A percentile compares a stretch with the other conserved stretches of the same genome.
Conservation (phyloP, 2,329 filamentous ascomycete species). For the Scedosporium dehoogii region DNA sequence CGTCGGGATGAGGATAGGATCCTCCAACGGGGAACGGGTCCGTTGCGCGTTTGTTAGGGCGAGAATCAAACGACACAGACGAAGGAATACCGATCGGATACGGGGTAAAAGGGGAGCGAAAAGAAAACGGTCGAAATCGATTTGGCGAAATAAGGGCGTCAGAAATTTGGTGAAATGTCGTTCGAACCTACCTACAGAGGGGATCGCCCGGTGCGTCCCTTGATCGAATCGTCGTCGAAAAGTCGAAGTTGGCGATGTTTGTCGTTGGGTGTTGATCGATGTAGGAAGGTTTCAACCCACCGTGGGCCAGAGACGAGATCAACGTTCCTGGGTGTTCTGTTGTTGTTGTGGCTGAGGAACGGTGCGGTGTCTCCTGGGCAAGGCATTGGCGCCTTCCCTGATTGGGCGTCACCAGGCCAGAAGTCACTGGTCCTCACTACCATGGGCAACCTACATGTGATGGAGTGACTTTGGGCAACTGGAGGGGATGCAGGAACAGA, state of each 20-base stretch:
- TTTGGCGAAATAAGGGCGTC: not conserved
- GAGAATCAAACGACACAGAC: not conserved
- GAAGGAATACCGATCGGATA: not conserved
- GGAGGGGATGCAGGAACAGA: not conserved
- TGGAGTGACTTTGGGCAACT: not conserved
- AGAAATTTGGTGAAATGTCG: not conserved
- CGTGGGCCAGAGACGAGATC: not conserved
- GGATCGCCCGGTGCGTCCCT: not conserved
- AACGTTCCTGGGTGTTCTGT: not conserved
- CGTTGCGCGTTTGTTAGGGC: not conserved
- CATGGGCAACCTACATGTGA: conserved; percentile 7
- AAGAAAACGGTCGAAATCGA: not conserved
- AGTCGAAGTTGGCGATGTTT: conserved; percentile 2
- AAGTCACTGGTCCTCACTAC: not conserved
- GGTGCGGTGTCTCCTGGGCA: not conserved
- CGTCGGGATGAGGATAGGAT: not conserved
- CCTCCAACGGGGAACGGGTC: not conserved
- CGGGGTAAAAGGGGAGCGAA: not conserved
- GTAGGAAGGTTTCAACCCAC: not conserved
- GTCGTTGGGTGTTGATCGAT: not conserved
- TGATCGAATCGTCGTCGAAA: conserved; percentile 1
- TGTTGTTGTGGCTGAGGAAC: conserved; percentile 7
- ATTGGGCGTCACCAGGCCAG: not conserved
- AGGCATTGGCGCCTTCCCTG: not conserved
- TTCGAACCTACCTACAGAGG: not conserved